These are phyloP conservation scores for Corylus avellana DNA, from an alignment of 306 rosid genomes.

Conservation along the genomic window DNA sequence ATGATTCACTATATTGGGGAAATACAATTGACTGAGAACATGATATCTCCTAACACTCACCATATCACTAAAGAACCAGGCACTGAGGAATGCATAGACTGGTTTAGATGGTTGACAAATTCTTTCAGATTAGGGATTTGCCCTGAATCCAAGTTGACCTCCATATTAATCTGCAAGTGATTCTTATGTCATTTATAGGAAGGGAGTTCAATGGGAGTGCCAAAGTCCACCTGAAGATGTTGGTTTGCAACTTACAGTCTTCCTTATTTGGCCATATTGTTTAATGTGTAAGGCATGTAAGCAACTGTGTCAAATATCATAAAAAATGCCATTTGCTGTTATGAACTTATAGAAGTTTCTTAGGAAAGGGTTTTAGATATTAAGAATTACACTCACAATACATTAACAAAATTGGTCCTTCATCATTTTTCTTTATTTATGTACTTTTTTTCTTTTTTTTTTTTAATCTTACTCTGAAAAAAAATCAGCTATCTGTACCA, in stretches of 20 bases:
- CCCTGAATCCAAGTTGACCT: constrained; percentile 51
- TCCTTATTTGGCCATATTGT: constrained; percentile 4
- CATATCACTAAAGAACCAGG: constrained; percentile 89
- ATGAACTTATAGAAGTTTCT: neutral
- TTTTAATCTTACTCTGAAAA: neutral
- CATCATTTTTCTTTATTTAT: neutral
- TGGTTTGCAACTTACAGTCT: neutral
- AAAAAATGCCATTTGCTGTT: neutral
- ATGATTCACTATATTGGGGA: constrained; percentile 4
- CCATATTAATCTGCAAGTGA: constrained; percentile 81
- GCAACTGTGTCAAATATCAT: neutral
- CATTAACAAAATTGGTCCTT: neutral
- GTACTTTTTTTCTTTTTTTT: neutral
- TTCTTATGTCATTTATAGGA: constrained; percentile 12
- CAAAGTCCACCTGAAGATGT: neutral
- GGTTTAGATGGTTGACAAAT: constrained; percentile 74
- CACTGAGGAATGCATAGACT: constrained; percentile 65
- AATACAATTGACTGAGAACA: constrained; percentile 9
- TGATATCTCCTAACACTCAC: constrained; percentile 43
- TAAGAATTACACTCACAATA: neutral
- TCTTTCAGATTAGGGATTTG: constrained; percentile 67
- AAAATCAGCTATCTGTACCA: neutral
- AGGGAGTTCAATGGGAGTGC: constrained; percentile 2
- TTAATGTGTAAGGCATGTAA: neutral
- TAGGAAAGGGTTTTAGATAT: neutral